A percentile compares a stretch with the other conserved stretches of the same genome.
phyloP scores from a whole-genome alignment of 495 filamentous ascomycete genomes.

The Neurospora sp. region DNA sequence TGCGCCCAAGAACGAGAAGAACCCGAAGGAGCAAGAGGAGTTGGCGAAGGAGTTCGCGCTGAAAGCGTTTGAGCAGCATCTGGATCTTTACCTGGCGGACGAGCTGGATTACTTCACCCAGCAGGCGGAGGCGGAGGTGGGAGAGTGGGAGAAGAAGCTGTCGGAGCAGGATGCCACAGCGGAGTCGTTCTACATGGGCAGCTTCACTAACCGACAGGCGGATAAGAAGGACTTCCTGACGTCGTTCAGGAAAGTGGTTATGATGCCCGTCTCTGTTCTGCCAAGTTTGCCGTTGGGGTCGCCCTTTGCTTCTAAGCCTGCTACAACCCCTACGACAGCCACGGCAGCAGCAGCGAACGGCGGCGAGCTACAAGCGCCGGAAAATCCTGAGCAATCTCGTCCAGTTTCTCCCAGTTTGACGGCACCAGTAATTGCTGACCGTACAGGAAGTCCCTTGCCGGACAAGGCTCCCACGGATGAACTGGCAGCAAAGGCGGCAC shows the following conservation, averaged over 20 bases:
- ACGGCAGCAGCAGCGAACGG: slow-evolving; percentile 18
- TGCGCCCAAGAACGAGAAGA: slow-evolving; percentile 32
- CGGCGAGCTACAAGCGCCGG: slow-evolving; percentile 14
- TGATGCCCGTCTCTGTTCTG: slow-evolving; percentile 92
- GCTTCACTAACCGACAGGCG: slow-evolving; percentile 74
- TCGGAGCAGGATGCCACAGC: slow-evolving; percentile 83
- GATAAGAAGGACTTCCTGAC: slow-evolving; percentile 94
- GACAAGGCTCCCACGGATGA: slow-evolving; percentile 73
- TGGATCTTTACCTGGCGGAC: slow-evolving; percentile 88
- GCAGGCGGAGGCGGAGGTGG: slow-evolving; percentile 64
- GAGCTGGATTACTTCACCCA: slow-evolving; percentile 79
- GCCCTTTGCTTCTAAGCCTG: slow-evolving; percentile 36
- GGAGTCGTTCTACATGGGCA: slow-evolving; percentile 91
- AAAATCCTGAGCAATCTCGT: slow-evolving; percentile 31
- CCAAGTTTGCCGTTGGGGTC: slow-evolving; percentile 44
- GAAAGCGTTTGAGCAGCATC: slow-evolving; percentile 76
- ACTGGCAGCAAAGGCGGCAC: slow-evolving; percentile 85
- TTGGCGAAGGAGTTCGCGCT: slow-evolving; percentile 52
- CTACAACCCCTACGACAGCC: slow-evolving; percentile 9
- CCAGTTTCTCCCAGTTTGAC: slow-evolving; percentile 33
- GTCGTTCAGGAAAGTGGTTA: slow-evolving; percentile 97
- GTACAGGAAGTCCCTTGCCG: slow-evolving; percentile 37
- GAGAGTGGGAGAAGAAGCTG: slow-evolving; percentile 81
- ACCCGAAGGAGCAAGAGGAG: slow-evolving; percentile 17
- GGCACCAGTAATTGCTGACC: slow-evolving; percentile 14